Base-by-base conservation (phyloP, 1,284 basidiomycete genomes). In the Xerocomus nothofagi region DNA sequence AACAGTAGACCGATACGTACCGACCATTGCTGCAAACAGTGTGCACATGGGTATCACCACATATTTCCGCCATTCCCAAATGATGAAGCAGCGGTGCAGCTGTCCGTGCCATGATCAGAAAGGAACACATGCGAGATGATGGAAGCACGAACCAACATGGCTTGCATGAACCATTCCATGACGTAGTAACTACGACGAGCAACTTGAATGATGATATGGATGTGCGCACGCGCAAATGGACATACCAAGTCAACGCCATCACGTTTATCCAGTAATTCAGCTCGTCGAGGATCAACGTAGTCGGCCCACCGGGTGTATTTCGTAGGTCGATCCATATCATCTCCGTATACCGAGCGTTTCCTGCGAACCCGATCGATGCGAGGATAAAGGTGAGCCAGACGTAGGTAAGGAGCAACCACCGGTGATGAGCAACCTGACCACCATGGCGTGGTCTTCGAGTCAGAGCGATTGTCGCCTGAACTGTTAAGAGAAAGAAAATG, bases 281-380 rank as follows among this genome's bases (percentile, higher is more conserved):
- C 31, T 68, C 68, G 14, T 56, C 36, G 12, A 51, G 42, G 26
- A 66, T 66, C 41, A 67, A 44, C 6, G 51, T 51, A 12, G 47
- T 49, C 8, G 69, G 62, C 4, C 61, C 61, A 52, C 66, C 40
- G 18, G 57, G 17, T 4, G 53, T 24, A 18, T 57, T 49, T 2
- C 64, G 62, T 27, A 66, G 31, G 39, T 69, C 58, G 17, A 70
- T 66, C 66, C 67, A 70, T 37, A 71, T 66, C 58, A 69, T 60
- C 42, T 71, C 55, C 15, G 61, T 70, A 44, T 61, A 69, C 41
- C 51, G 57, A 3, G 58, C 56, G 41, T 71, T 69, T 14, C 47
- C 62, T 8, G 61, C 64, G n/a, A 68, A 59, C 7, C 59, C 57
- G 10, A 70, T 36, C 0, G 69, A 67, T 15, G 55, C 64, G n/a